Percentiles rank a stretch among this genome's conserved stretches.
Evolutionary conservation across 305 asterid species (phyloP).

Genomic region (Lippia alba): DNA sequence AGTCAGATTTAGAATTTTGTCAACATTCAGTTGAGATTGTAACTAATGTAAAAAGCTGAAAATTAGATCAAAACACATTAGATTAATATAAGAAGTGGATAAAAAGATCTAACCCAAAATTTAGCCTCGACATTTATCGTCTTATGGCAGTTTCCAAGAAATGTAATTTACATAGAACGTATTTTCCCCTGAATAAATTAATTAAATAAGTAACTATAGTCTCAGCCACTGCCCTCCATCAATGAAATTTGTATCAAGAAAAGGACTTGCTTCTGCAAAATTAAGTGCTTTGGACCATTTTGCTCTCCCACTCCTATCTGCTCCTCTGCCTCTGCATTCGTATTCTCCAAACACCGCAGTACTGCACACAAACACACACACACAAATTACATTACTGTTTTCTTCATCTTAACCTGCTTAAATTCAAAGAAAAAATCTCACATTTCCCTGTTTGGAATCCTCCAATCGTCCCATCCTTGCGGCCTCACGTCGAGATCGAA

Average conservation of each 20-base stretch:
- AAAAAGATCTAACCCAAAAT: too few relatives aligned
- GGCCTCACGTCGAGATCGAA: constrained; percentile 53
- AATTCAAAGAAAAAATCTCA: constrained; percentile 28
- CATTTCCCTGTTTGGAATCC: constrained; percentile 47
- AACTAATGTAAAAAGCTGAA: too few relatives aligned
- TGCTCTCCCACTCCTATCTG: constrained; percentile 54
- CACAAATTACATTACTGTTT: not conserved
- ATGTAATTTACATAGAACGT: too few relatives aligned
- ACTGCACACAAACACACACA: constrained; percentile 38
- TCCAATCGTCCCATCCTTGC: constrained; percentile 76
- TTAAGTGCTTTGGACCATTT: constrained; percentile 63
- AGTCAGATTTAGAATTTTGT: too few relatives aligned
- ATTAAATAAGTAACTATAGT: constrained; percentile 35
- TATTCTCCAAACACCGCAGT: constrained; percentile 71
- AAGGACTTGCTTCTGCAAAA: constrained; percentile 50
- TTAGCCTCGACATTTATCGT: too few relatives aligned
- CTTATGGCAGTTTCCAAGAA: too few relatives aligned
- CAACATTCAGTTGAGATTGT: too few relatives aligned
- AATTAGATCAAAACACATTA: too few relatives aligned
- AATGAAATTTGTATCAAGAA: constrained; percentile 54
- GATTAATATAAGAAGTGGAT: too few relatives aligned
- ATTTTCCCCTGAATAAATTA: too few relatives aligned
- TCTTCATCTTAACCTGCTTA: too few relatives aligned
- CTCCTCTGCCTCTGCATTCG: constrained; percentile 70
- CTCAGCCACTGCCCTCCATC: constrained; percentile 66